phyloP scores from a whole-genome alignment of 169 alveolate species.

The Theileria parva region DNA sequence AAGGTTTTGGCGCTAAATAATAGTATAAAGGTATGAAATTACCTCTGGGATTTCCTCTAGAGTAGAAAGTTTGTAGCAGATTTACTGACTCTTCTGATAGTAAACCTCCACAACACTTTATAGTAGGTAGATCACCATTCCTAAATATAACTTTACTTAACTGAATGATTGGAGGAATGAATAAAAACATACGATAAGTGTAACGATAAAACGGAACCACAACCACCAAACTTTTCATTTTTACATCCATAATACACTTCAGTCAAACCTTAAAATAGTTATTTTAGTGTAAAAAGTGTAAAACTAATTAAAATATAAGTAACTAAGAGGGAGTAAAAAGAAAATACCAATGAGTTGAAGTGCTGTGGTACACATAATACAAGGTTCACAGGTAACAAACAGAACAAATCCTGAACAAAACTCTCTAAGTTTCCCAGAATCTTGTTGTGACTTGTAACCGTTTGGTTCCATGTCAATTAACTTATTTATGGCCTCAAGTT shows the following conservation, averaged over 20 bases:
- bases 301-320: not conserved
- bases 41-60: slow-evolving; percentile 62
- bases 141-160: slow-evolving; percentile 12
- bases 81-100: slow-evolving; percentile 51
- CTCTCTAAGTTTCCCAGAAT: slow-evolving; percentile 21
- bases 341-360: slow-evolving; percentile 57
- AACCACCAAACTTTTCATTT: slow-evolving; percentile 81
- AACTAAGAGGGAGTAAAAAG: not conserved
- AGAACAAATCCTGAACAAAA: slow-evolving; percentile 66
- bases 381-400: slow-evolving; percentile 80
- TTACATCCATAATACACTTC: slow-evolving; percentile 76
- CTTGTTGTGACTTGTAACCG: slow-evolving; percentile 27
- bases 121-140: slow-evolving; percentile 45
- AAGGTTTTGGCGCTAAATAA: slow-evolving; percentile 25
- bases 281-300: not conserved
- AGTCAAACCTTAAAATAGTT: slow-evolving; percentile 43
- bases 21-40: not conserved
- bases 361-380: slow-evolving; percentile 82
- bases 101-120: slow-evolving; percentile 29
- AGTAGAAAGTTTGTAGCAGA: slow-evolving; percentile 56
- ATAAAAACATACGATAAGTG: slow-evolving; percentile 42
- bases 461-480: slow-evolving; percentile 37
- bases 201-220: slow-evolving; percentile 75
- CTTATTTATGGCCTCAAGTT: slow-evolving; percentile 59
- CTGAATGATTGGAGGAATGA: no score